Conservation (phyloP, 352 stramenopile genomes). For the Stramenopiles sp. region DNA sequence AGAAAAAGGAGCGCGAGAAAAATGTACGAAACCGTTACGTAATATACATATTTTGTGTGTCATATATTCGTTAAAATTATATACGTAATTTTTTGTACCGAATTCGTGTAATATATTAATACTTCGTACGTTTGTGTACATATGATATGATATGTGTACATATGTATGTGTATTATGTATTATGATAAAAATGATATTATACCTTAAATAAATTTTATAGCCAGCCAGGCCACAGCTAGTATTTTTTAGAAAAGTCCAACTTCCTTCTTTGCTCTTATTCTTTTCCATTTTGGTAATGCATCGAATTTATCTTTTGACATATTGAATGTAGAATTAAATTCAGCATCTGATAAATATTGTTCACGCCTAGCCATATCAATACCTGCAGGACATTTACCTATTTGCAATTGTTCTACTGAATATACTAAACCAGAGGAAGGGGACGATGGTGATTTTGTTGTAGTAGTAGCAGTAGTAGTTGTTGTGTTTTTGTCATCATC, state of each 20-base stretch:
- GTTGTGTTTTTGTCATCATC: neutral
- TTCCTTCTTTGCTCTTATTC: conserved; percentile 10
- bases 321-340: conserved; percentile 11
- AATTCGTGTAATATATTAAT: no score
- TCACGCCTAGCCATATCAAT: conserved; percentile 12
- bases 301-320: conserved; percentile 12
- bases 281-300: conserved; percentile 11
- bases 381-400: conserved; percentile 9
- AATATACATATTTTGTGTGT: no score
- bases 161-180: no score
- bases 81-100: no score
- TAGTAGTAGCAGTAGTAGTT: neutral
- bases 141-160: no score
- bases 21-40: no score
- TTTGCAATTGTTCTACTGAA: neutral
- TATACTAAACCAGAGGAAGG: neutral
- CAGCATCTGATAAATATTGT: conserved; percentile 12
- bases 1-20: no score
- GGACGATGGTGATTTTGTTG: conserved; percentile 5
- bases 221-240: no score
- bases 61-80: no score
- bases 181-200: no score
- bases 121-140: no score
- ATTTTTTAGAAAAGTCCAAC: conserved; percentile 8
- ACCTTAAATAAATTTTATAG: no score